A percentile compares a stretch with the other conserved stretches of the same genome.
Conservation (phyloP, 2,329 filamentous ascomycete species). For the Venturia asperata region DNA sequence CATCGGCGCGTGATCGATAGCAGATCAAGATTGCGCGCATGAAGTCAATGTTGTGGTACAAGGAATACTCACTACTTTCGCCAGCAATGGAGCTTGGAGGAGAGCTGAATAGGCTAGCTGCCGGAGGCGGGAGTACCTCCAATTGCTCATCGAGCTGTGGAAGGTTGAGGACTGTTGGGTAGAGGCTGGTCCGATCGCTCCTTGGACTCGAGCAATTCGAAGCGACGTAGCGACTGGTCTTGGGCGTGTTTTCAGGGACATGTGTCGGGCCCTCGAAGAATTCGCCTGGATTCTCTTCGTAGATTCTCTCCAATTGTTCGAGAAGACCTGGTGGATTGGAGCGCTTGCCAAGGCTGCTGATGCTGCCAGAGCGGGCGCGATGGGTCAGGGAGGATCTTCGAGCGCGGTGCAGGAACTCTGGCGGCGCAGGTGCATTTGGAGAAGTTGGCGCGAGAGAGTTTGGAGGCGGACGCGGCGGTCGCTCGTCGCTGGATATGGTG, state of each 20-base stretch:
- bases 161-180: slow-evolving; percentile 19
- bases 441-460: neutral
- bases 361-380: neutral
- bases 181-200: slow-evolving; percentile 15
- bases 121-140: slow-evolving; percentile 22
- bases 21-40: neutral
- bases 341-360: neutral
- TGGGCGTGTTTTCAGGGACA: slow-evolving; percentile 22
- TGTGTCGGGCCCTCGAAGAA: slow-evolving; percentile 14
- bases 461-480: neutral
- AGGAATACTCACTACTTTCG: slow-evolving; percentile 16
- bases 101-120: slow-evolving; percentile 21
- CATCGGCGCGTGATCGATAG: neutral
- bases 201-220: slow-evolving; percentile 16
- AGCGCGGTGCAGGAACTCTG: neutral
- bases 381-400: neutral
- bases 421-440: neutral
- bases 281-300: slow-evolving; percentile 15
- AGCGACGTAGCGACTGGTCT: neutral
- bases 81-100: slow-evolving; percentile 15
- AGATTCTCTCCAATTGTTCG: slow-evolving; percentile 1
- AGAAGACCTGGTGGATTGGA: slow-evolving; percentile 1
- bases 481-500: neutral
- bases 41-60: neutral
- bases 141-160: slow-evolving; percentile 21